Base-by-base conservation (phyloP, 2,329 filamentous ascomycete species). In the Neoascochyta sp. region DNA sequence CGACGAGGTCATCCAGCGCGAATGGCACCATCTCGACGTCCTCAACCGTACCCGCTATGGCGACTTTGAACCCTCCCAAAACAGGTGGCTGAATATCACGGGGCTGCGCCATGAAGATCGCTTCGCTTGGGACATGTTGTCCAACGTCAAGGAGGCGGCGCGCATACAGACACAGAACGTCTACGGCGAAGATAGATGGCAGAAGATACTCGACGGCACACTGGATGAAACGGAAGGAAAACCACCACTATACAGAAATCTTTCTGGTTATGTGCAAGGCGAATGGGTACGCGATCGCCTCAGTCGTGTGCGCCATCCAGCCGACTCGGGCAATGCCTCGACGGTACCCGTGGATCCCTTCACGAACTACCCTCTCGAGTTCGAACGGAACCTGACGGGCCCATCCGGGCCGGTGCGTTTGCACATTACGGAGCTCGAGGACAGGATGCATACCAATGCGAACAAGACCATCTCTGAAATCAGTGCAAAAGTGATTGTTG, bases 341-440 rank as follows among this genome's bases (percentile, higher is more conserved):
- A 78, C 84, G 39, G 73, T 77, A 9, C 78, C 81, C 1, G 73
- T 69, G 9, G 73, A 83, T 39, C 74, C 78, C 23, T 94, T 88
- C 70, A 72, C 76, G 13, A 71, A 74, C 23, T 13, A 34, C 14
- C 21, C 36, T 3, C 64, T 67, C 16, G 73, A 79, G 9, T 95
- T 86, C 74, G 77, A 77, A 15, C 76, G 86, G 41, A 95, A 95
- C 60, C 71, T 94, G 36, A 95, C 88, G 0, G 85, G 86, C 1
- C 55, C 62, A 2, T 39, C 45, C 15, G 71, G 77, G 27, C 86
- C 86, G 9, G 74, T 94, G 38, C 73, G 81, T 39, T 56, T 95
- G 34, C 75, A 81, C 32, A 67, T 93, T 24, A 75, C 77, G 14
- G 76, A 81, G 51, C 58, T 68, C 24, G 65, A 68, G 15, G 60